These are phyloP conservation scores for Xylariales sp. DNA, from an alignment of 2,329 filamentous ascomycete genomes.

Conservation along the genomic window DNA sequence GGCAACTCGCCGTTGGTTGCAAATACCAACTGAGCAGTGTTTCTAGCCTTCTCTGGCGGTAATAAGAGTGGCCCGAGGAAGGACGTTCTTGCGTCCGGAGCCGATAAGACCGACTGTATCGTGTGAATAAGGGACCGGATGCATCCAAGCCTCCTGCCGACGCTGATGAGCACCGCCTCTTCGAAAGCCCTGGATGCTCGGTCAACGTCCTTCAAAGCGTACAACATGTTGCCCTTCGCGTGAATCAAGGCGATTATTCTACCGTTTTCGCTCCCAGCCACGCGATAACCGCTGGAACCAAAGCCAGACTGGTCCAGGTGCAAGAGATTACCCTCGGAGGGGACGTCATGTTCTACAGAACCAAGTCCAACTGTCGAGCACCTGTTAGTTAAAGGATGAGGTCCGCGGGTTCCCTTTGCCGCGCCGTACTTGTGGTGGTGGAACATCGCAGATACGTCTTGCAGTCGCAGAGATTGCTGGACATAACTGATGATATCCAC, in stretches of 20 bases:
- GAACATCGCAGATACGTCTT: conserved; percentile 24
- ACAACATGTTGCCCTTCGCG: conserved; percentile 98
- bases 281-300: conserved; percentile 76
- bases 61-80: conserved; percentile 65
- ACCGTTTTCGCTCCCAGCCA: conserved; percentile 84
- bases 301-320: conserved; percentile 42
- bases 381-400: too few species aligned
- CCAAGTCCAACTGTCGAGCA: too few species aligned
- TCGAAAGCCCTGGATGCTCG: conserved; percentile 87
- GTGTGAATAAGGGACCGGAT: conserved; percentile 75
- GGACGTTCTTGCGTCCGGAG: conserved; percentile 30
- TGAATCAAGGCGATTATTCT: conserved; percentile 90
- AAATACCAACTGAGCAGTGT: conserved; percentile 81
- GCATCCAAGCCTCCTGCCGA: conserved; percentile 63
- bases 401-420: not conserved
- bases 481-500: conserved; percentile 83
- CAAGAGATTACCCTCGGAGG: conserved; percentile 8
- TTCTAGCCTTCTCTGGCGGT: conserved; percentile 75
- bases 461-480: conserved; percentile 63
- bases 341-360: not conserved
- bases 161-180: conserved; percentile 85
- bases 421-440: conserved; percentile 8
- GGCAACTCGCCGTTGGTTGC: conserved; percentile 69
- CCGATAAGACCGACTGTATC: conserved; percentile 67
- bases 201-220: conserved; percentile 76